A percentile compares a stretch with the other conserved stretches of the same genome.
These are phyloP conservation scores for Arthroderma sp. DNA, from an alignment of 2,329 filamentous ascomycete genomes.

Conservation along the genomic window DNA sequence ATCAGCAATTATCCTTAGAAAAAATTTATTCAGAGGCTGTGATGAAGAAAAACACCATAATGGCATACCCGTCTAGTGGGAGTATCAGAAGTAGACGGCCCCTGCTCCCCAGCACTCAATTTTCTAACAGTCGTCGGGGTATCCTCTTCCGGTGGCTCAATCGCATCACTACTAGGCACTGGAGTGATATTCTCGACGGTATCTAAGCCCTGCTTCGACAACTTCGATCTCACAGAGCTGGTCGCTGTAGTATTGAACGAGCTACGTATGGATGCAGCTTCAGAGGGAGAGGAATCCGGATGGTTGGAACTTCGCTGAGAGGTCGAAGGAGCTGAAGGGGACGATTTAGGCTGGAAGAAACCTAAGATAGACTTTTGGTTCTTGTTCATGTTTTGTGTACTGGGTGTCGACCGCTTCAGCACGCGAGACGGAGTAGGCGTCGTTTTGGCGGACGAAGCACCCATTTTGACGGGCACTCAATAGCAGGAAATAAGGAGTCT, in stretches of 20 bases:
- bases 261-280: neutral
- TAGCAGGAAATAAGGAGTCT: neutral
- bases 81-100: constrained; percentile 44
- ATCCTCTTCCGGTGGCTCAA: constrained; percentile 56
- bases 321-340: constrained; percentile 33
- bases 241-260: neutral
- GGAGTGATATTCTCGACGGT: constrained; percentile 49
- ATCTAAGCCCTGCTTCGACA: constrained; percentile 1
- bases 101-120: constrained; percentile 31
- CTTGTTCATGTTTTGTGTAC: constrained; percentile 42
- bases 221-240: neutral
- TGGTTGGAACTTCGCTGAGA: constrained; percentile 16
- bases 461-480: neutral
- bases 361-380: constrained; percentile 63
- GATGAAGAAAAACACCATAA: neutral
- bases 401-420: constrained; percentile 24
- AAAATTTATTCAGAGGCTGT: neutral
- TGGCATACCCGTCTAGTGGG: constrained; percentile 62
- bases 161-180: constrained; percentile 66
- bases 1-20: neutral
- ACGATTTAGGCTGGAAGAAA: constrained; percentile 56
- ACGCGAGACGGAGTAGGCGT: constrained; percentile 8
- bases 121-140: constrained; percentile 29
- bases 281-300: constrained; percentile 3
- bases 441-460: neutral